phyloP scores from a whole-genome alignment of 805 yeast species.

The Dipodascus albidus region DNA sequence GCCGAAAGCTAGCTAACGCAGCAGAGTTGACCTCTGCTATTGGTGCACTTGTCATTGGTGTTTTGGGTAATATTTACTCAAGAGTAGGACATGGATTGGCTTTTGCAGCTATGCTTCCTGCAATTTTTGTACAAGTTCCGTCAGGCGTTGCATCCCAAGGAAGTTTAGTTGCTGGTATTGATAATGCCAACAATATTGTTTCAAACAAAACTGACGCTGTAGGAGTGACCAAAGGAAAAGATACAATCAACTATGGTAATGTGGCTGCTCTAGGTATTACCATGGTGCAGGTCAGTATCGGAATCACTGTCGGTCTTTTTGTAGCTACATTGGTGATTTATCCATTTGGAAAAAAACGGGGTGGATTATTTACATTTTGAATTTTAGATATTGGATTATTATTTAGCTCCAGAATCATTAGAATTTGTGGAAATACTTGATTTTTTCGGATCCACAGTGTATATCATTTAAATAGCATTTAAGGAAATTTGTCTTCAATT shows the following conservation, averaged over 20 bases:
- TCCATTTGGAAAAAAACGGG: slow-evolving; percentile 71
- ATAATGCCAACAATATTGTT: slow-evolving; percentile 58
- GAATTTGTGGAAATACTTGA: not conserved
- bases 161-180: slow-evolving; percentile 68
- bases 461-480: not conserved
- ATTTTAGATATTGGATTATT: not conserved
- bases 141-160: slow-evolving; percentile 90
- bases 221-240: not conserved
- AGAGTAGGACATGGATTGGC: slow-evolving; percentile 85
- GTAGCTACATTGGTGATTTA: slow-evolving; percentile 84
- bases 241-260: not conserved
- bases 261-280: slow-evolving; percentile 32
- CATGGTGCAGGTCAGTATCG: slow-evolving; percentile 89
- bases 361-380: slow-evolving; percentile 73
- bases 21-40: slow-evolving; percentile 83
- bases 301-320: slow-evolving; percentile 88
- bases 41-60: slow-evolving; percentile 85
- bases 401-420: not conserved
- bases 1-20: slow-evolving; percentile 46
- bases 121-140: slow-evolving; percentile 89
- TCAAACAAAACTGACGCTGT: slow-evolving; percentile 19
- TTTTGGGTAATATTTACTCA: slow-evolving; percentile 79
- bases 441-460: not conserved
- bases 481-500: not conserved
- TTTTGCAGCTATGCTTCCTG: slow-evolving; percentile 92